Percentiles rank a stretch among this genome's conserved stretches.
Evolutionary conservation across 1,139 yeast species (phyloP).

Genomic region (Geotrichum aggregatum): DNA sequence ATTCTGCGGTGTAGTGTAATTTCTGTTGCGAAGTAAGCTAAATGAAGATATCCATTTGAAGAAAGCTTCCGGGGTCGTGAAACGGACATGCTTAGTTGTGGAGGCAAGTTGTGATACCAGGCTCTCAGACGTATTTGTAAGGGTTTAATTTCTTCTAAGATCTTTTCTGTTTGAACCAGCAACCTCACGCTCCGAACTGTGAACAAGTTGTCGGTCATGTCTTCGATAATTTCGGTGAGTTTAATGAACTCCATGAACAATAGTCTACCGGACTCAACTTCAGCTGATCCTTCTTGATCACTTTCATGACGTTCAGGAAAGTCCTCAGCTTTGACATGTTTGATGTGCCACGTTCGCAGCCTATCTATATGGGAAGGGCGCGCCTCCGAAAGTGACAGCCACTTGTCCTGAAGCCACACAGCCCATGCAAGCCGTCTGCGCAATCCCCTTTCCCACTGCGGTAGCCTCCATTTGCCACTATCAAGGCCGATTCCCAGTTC

Average conservation of each 20-base stretch:
- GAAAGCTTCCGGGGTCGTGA: conserved; percentile 34
- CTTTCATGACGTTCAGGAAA: conserved; percentile 37
- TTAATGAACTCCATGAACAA: conserved; percentile 68
- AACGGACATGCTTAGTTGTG: conserved; percentile 57
- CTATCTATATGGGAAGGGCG: conserved; percentile 63
- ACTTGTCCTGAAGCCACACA: conserved; percentile 80
- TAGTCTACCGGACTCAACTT: conserved; percentile 66
- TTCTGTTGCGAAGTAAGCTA: conserved; percentile 85
- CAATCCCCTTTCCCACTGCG: conserved; percentile 87
- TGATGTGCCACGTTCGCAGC: conserved; percentile 27
- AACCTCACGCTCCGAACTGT: conserved; percentile 62
- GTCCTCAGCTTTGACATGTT: conserved; percentile 35
- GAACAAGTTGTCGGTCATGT: conserved; percentile 65
- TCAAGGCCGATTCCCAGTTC: conserved; percentile 82
- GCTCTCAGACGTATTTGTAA: conserved; percentile 69
- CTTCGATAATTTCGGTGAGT: conserved; percentile 65
- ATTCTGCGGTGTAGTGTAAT: conserved; percentile 78
- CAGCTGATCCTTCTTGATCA: conserved; percentile 52
- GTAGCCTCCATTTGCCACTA: conserved; percentile 82
- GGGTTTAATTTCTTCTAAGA: conserved; percentile 75
- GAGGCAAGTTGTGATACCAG: conserved; percentile 82
- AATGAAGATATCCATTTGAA: conserved; percentile 68
- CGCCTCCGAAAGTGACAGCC: conserved; percentile 75
- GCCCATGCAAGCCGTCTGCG: conserved; percentile 90
- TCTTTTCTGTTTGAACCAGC: conserved; percentile 56